These are phyloP conservation scores for Urostyla sp. DNA, from an alignment of 73 alveolate species.

Conservation along the genomic window DNA sequence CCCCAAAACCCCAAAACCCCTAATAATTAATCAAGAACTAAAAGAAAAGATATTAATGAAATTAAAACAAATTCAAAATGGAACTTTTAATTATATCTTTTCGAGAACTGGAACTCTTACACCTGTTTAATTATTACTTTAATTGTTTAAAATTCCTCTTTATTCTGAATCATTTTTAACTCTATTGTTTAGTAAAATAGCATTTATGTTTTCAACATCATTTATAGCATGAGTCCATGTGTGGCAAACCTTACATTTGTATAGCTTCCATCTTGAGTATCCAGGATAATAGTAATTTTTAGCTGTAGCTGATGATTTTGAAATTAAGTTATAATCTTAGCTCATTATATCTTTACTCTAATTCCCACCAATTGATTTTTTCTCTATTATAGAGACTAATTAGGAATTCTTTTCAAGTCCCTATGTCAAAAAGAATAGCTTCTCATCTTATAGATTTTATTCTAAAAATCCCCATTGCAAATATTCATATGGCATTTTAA, in stretches of 20 bases:
- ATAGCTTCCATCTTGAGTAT: conserved; percentile 69
- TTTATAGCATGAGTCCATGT: conserved; percentile 84
- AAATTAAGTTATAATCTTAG: conserved; percentile 14
- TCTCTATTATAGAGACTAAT: conserved; percentile 59
- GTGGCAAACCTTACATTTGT: conserved; percentile 81
- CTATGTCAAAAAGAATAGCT: conserved; percentile 43
- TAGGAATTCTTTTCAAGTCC: conserved; percentile 56
- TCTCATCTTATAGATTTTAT: conserved; percentile 33
- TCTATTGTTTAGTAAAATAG: conserved; percentile 67
- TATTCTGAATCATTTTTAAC: no score
- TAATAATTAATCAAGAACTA: no score
- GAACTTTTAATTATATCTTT: no score
- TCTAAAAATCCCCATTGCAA: conserved; percentile 84
- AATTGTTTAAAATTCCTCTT: not conserved
- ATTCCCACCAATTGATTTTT: conserved; percentile 6
- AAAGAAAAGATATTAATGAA: no score
- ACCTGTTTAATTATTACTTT: no score
- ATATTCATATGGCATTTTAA: conserved; percentile 49
- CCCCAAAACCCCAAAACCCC: no score
- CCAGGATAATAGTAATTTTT: conserved; percentile 33
- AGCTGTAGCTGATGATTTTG: conserved; percentile 45
- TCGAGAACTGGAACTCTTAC: no score
- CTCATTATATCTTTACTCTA: not conserved
- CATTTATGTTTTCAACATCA: conserved; percentile 62
- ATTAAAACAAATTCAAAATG: no score